phyloP scores from a whole-genome alignment of 2,329 filamentous ascomycete species.

The Immersiporthe knoxdaviesiana region DNA sequence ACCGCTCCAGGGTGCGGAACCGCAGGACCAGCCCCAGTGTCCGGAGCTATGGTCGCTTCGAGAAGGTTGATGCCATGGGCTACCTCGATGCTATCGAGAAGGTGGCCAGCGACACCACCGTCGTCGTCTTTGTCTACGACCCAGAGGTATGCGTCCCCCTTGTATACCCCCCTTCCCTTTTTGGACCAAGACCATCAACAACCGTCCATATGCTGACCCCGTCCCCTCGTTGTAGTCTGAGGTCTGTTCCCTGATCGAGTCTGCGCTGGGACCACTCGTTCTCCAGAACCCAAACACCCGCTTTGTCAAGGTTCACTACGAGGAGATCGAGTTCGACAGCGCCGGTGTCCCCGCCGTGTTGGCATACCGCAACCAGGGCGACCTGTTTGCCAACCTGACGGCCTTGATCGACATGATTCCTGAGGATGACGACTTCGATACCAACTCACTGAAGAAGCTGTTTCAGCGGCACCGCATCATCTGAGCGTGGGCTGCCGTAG shows the following conservation, averaged over 20 bases:
- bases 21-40: slow-evolving; percentile 77
- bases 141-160: slow-evolving; percentile 65
- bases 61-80: slow-evolving; percentile 84
- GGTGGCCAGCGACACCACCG: slow-evolving; percentile 76
- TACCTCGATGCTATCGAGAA: slow-evolving; percentile 98
- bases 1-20: slow-evolving; percentile 57
- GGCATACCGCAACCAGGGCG: slow-evolving; percentile 83
- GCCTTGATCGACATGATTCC: slow-evolving; percentile 87
- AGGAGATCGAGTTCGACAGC: slow-evolving; percentile 92
- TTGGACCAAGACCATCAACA: background rate
- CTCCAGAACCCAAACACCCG: slow-evolving; percentile 70
- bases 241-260: slow-evolving; percentile 78
- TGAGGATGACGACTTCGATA: slow-evolving; percentile 63
- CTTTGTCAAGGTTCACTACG: slow-evolving; percentile 89
- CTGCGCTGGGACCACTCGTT: slow-evolving; percentile 76
- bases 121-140: slow-evolving; percentile 94
- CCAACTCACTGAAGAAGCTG: slow-evolving; percentile 54
- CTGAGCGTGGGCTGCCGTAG: slow-evolving; percentile 38
- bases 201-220: background rate
- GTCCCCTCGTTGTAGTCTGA: slow-evolving; percentile 65
- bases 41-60: slow-evolving; percentile 76
- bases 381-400: slow-evolving; percentile 87
- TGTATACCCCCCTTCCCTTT: background rate
- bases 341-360: slow-evolving; percentile 85
- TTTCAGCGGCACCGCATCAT: slow-evolving; percentile 58